Base-by-base conservation (phyloP, 2,329 filamentous ascomycete species). In the Botrytis porri region DNA sequence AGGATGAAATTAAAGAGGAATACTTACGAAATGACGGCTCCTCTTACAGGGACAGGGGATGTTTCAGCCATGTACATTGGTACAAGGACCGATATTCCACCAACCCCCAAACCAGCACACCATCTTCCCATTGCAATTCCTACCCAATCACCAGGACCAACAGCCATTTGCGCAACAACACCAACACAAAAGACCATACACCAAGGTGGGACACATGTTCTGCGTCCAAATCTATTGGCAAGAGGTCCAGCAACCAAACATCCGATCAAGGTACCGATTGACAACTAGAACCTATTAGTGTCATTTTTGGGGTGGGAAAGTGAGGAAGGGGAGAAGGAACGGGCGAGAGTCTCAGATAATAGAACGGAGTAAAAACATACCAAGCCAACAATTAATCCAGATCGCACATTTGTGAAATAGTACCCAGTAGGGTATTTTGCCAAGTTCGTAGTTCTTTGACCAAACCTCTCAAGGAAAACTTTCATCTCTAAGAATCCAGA, bases 221-320 rank as follows among this genome's bases (percentile, higher is more conserved):
- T 87, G 14, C 90, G 88, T 37, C 90, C 90, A 67, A 91, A 84
- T 10, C 82, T 82, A 75, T 92, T 90, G 39, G 90, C 88, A 39
- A 92, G 82, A n/a, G 88, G 89, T 84, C 92, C 93, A 72, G 91
- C 93, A 75, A 93, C 89, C 77, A 95, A 80, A 69, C 88, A 90
- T 80, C 93, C 93, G 74, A 94, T 91, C 85, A 95, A 94, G 76
- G 93, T 95, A 83, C 92, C 92, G 80, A 80, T 89, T 45, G 93
- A 95, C 66, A 95, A 87, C 72, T 73, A 20, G n/a, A 45, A n/a
- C 3, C 16, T n/a, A 32, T 70, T 20, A 73, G 45, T 73, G 7
- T 25, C 20, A 14, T n/a, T 39, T 22, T 65, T 22, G 20, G 45
- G 25, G 48, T 16, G 48, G 4, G 48, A 51, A 51, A 45, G 43